Base-by-base conservation (phyloP, 179 eudicot species). In the Nepenthes alata region DNA sequence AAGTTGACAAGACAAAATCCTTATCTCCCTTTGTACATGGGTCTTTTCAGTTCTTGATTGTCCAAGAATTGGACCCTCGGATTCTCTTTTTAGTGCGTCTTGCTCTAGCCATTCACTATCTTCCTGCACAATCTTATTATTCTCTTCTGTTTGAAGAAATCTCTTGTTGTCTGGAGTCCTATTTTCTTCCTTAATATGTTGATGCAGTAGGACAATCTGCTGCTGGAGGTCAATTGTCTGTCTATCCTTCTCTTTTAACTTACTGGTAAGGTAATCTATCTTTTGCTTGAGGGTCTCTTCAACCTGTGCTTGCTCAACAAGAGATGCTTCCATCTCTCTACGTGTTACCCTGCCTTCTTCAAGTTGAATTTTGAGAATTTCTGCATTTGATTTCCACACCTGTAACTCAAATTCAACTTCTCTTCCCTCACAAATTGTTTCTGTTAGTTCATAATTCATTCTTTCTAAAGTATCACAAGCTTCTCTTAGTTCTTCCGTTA, bases 341-440 rank as follows among this genome's bases (percentile, higher is more conserved):
- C 78, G 73, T 53, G 65, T 70, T 51, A 47, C 61, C 57, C 65
- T 79, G 70, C 65, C 76, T 63, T 77, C 83, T 60, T 81, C 80
- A 34, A 90, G 73, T 70, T 74, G 72, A 62, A 54, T 68, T 65
- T 79, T 68, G 49, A 85, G 72, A 10, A 54, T 68, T 51, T 77
- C 86, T 8, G 76, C 75, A 2, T 53, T 11, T 14, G 76, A 70
- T 65, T 61, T 77, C 81, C 78, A 73, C 54, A 74, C 36, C 53
- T 85, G 79, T 63, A 87, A 61, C 72, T 89, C 97, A 68, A 73
- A 80, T 65, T 85, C 97, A 12, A 83, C 72, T 49, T 83, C 97
- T 62, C 85, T 76, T 64, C 65, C 76, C 47, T 79, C 85, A 47
- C 75, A 67, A 55, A 73, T 75, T 49, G 71, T 74, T 52, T 85